Base-by-base conservation (phyloP, 352 stramenopile genomes). In the Pythium guiyangense region DNA sequence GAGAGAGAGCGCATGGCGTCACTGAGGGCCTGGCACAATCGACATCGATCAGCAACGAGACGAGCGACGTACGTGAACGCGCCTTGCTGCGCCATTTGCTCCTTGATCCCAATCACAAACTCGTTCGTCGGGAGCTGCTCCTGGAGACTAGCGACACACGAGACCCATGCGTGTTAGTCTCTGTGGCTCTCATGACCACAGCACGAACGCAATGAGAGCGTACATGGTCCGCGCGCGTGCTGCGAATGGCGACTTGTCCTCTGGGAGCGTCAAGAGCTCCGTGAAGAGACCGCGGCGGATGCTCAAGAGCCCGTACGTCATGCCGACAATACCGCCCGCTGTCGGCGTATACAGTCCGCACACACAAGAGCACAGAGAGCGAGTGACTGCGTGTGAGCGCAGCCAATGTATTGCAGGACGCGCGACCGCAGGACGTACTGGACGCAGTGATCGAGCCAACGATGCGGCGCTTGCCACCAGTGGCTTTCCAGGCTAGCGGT, bases 101-200 rank as follows among this genome's bases (percentile, higher is more conserved):
- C 61, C 48, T 76, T 70, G 26, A 90, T 51, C 39, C 86, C 72
- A 31, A 83, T 27, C 25, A 85, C 75, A 34, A 83, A 85, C 22
- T 59, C 31, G 49, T 83, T 85, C 8, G 74, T 47, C 11, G 75
- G 75, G 2, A 79, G 69, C 50, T 83, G 70, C 26, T 59, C 53
- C 52, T 66, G 64, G 27, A 85, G 66, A 50, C 75, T 85, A 29
- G 44, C 12, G 6, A 39, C 17, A 25, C 12, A 14, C 15, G 2
- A 15, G 29, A 29, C 4, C 11, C 12, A 34, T 18, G 26, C 29
- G 15, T 15, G 46, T 31, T 9, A 60, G 6, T 18, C 9, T 12
- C 14, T 48, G 14, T 43, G 37, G 12, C 12, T 25, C 42, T 25
- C 4, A 46, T 6, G 12, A 42, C 22, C 8, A 27, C 44, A 43